Evolutionary conservation across 208 protist species (phyloP).

Genomic region (Leishmania lainsoni): DNA sequence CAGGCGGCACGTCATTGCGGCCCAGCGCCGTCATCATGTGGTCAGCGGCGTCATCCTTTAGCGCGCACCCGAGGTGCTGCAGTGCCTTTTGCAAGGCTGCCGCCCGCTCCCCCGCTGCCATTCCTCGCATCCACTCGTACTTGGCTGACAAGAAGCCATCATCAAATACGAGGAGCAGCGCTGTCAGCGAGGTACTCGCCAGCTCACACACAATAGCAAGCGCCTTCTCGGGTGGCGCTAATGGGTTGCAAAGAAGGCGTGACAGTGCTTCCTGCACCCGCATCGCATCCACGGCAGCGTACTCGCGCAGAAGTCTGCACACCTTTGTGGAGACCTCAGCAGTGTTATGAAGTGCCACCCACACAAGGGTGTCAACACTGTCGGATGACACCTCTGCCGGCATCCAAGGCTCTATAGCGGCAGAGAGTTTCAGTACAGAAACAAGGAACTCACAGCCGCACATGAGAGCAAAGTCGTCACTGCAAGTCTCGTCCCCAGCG

Average conservation of each 20-base stretch:
- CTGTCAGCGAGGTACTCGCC: conserved; percentile 20
- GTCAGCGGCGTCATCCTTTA: conserved; percentile 8
- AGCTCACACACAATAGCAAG: conserved; percentile 27
- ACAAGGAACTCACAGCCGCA: conserved; percentile 58
- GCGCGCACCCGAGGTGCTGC: conserved; percentile 13
- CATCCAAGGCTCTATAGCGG: conserved; percentile 42
- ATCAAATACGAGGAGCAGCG: conserved; percentile 27
- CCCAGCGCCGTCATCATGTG: conserved; percentile 13
- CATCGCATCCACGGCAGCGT: conserved; percentile 12
- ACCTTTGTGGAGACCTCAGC: conserved; percentile 26
- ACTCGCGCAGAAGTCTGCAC: conserved; percentile 30
- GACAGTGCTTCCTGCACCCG: conserved; percentile 8
- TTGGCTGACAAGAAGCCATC: conserved; percentile 17
- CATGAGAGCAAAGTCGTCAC: conserved; percentile 24
- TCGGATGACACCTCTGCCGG: conserved; percentile 18
- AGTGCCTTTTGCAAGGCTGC: conserved; percentile 12
- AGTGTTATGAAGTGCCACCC: conserved; percentile 18
- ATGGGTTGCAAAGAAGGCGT: conserved; percentile 16
- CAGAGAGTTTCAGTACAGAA: conserved; percentile 43
- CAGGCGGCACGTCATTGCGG: conserved; percentile 16
- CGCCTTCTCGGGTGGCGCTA: conserved; percentile 12
- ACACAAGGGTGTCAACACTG: conserved; percentile 34
- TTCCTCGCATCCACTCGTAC: conserved; percentile 24
- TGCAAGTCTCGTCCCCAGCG: not conserved
- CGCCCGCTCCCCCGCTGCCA: conserved; percentile 4